A percentile compares a stretch with the other conserved stretches of the same genome.
phyloP scores from a whole-genome alignment of 2,329 filamentous ascomycete species.

The Coleophoma eucalyptorum region DNA sequence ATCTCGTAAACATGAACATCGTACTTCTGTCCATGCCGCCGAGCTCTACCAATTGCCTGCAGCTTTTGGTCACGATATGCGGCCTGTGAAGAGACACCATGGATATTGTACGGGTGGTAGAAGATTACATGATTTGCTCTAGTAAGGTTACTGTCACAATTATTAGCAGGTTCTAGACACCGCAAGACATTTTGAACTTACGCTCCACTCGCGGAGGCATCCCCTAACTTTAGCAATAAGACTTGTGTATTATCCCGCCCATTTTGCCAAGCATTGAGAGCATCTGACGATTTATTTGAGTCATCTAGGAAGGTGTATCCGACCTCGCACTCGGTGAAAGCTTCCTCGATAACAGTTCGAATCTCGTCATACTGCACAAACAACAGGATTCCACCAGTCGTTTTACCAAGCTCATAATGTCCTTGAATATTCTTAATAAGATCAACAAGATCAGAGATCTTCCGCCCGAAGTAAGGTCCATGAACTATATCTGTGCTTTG shows the following conservation, averaged over 20 bases:
- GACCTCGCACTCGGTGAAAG: conserved; percentile 28
- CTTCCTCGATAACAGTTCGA: conserved; percentile 30
- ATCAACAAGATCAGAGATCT: conserved; percentile 40
- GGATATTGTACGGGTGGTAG: conserved; percentile 47
- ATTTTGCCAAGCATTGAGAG: conserved; percentile 36
- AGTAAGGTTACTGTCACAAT: conserved; percentile 49
- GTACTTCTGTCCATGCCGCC: conserved; percentile 53
- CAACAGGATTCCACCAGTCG: conserved; percentile 30
- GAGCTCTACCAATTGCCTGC: conserved; percentile 59
- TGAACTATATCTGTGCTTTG: too few relatives aligned
- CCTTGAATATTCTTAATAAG: conserved; percentile 35
- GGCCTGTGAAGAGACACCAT: conserved; percentile 36
- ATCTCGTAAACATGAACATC: conserved; percentile 54
- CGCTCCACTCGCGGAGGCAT: conserved; percentile 56
- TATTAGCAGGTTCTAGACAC: conserved; percentile 6
- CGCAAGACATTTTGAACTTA: conserved; percentile 31
- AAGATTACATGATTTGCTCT: conserved; percentile 64
- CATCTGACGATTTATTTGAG: conserved; percentile 23
- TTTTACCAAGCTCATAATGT: conserved; percentile 38
- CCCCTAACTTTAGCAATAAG: conserved; percentile 52
- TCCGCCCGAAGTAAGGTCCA: conserved; percentile 35
- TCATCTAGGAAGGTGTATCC: conserved; percentile 31
- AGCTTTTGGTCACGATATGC: conserved; percentile 55
- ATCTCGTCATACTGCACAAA: conserved; percentile 50
- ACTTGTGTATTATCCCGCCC: conserved; percentile 37